Evolutionary conservation across 805 yeast genomes (phyloP).

Genomic region (Nakazawaea ishiwadae): DNA sequence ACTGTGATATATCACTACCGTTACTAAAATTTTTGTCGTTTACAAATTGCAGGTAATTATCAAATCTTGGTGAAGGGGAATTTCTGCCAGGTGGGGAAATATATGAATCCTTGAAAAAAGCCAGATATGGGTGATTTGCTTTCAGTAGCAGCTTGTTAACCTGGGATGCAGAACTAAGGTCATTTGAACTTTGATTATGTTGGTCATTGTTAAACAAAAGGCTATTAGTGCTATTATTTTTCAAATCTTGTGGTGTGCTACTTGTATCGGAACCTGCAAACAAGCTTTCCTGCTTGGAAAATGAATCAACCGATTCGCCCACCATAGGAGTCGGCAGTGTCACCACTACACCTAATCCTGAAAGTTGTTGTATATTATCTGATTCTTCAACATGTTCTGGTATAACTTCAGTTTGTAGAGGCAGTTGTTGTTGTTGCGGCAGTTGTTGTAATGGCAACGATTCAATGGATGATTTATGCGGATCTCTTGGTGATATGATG

Average conservation of each 20-base stretch:
- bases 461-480: background rate
- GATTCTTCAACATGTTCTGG: background rate
- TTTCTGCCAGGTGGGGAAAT: background rate
- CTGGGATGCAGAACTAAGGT: background rate
- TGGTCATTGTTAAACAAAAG: background rate
- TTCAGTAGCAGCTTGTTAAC: background rate
- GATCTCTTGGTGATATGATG: background rate
- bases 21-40: background rate
- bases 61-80: background rate
- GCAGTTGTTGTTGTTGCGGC: background rate
- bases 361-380: background rate
- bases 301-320: background rate
- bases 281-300: too few species aligned
- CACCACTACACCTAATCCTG: background rate
- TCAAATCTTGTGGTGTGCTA: too few species aligned
- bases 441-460: background rate
- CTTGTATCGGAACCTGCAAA: too few species aligned
- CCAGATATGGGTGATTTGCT: background rate
- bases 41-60: background rate
- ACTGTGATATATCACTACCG: background rate
- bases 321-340: background rate
- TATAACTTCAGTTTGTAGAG: background rate
- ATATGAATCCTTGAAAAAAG: background rate
- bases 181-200: background rate
- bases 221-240: background rate